Conservation (phyloP, 257 asterid species). For the Jacaranda copaia region DNA sequence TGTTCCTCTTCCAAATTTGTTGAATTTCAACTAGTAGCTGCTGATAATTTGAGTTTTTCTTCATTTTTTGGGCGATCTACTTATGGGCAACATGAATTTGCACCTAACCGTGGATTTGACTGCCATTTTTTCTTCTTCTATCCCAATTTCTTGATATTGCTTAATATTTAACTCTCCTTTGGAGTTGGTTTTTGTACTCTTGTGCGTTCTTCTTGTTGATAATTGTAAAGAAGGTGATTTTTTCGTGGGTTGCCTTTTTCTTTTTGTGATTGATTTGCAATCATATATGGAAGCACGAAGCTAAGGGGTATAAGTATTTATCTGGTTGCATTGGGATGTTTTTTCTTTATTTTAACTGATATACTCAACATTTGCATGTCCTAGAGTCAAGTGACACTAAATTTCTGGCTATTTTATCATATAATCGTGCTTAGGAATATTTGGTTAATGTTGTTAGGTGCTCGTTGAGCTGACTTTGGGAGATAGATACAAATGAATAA, state of each 20-base stretch:
- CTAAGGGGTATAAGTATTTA: not conserved
- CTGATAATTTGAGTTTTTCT: conserved; percentile 16
- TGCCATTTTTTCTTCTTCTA: not conserved
- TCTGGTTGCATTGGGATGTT: not conserved
- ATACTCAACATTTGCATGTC: not conserved
- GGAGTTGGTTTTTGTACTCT: not conserved
- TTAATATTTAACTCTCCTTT: not conserved
- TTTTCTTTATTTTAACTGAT: not conserved
- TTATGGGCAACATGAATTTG: conserved; percentile 4
- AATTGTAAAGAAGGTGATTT: not conserved
- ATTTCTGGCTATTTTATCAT: conserved; percentile 7
- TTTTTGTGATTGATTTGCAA: not conserved
- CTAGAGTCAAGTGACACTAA: not conserved
- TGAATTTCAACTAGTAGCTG: not conserved
- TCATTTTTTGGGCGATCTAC: conserved; percentile 22
- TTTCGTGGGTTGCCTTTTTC: not conserved
- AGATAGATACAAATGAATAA: conserved; percentile 41
- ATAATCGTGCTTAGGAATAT: conserved; percentile 6
- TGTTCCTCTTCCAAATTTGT: not conserved
- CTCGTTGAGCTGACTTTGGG: conserved; percentile 31
- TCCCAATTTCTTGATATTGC: not conserved
- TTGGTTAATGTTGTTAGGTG: conserved; percentile 17
- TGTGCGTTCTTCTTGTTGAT: not conserved
- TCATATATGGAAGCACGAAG: not conserved
- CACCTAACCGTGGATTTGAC: not conserved